Evolutionary conservation across 805 yeast genomes (phyloP), one percentile per base, ranked within the genome.

Genomic region (Ogataea minuta): DNA sequence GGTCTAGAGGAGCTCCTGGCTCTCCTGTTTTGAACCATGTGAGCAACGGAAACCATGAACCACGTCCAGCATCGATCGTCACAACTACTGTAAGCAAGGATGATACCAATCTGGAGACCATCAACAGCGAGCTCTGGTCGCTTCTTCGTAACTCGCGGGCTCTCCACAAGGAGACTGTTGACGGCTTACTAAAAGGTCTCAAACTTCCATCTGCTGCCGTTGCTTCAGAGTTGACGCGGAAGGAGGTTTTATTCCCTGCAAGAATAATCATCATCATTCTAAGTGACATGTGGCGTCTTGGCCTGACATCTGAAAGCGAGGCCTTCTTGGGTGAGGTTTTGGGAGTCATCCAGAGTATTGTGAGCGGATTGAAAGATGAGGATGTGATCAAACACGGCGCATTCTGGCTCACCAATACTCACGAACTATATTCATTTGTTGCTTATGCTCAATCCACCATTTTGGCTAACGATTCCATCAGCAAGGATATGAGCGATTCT

Each of bases 221-320:
- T 33, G 89, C 93, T 30, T 82, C 87, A 32, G 87, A 81, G 54
- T 70, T 88, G 48, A 80, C 90, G 11, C 77, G 87, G 58, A 88
- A 89, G 57, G 98, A 93, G 60, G 95, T 91, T 9, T 71, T 93
- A 39, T 93, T 89, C 79, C 99, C 99, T 19, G 93, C 97, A 2
- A 80, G 96, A 70, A 87, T 93, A 49, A 80, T 93, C 56, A 91
- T 93, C 56, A 84, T 93, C 49, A 83, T 91, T 23, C 71, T 91
- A 48, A 82, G 95, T 55, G 99, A 93, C 63, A 89, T 93, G 98
- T 93, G 99, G 99, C 77, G 98, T 65, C 72, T 91, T 33, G 98
- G 98, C 2, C 75, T 89, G 54, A 88, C 96, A 11, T 79, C 84
- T 50, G 96, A 91, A 63, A 81, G 91, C 58, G 98, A 93, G 68